Conservation (phyloP, 345 rosid species). For the Lepidium sativum region DNA sequence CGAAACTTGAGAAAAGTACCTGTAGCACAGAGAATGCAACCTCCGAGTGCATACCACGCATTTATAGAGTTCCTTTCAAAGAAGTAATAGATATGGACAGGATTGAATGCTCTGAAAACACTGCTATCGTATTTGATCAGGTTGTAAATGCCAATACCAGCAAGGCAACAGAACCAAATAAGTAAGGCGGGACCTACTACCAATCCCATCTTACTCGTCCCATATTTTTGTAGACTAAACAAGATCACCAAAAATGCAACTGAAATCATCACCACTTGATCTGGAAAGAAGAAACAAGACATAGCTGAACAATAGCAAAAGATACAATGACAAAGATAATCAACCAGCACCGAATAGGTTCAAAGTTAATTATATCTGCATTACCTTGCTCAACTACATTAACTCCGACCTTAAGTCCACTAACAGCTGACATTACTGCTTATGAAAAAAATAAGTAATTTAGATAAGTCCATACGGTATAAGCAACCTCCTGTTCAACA, state of each 20-base stretch:
- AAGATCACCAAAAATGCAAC: conserved; percentile 83
- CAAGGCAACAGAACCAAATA: conserved; percentile 94
- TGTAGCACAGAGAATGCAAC: conserved; percentile 97
- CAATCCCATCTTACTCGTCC: conserved; percentile 98
- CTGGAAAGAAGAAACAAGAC: conserved; percentile 47
- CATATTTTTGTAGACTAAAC: conserved; percentile 95
- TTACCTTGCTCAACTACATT: conserved; percentile 71
- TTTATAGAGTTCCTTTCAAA: conserved; percentile 78
- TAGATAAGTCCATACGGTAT: conserved; percentile 1
- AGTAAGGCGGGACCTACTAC: conserved; percentile 91
- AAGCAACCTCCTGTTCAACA: neutral
- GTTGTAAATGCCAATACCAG: conserved; percentile 82
- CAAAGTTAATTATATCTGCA: neutral
- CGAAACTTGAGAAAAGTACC: conserved; percentile 35
- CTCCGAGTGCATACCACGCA: conserved; percentile 97
- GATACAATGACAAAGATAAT: neutral
- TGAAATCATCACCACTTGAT: conserved; percentile 84
- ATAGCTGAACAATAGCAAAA: conserved; percentile 17
- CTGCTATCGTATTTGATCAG: conserved; percentile 65
- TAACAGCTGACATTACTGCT: conserved; percentile 94
- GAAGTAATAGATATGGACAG: conserved; percentile 74
- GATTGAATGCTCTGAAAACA: conserved; percentile 85
- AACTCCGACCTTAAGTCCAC: conserved; percentile 86
- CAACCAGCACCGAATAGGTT: neutral
- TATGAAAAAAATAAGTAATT: conserved; percentile 12